These are phyloP conservation scores for Mortierella sp. DNA, from an alignment of 371 early-diverging fungal species.

Conservation along the genomic window DNA sequence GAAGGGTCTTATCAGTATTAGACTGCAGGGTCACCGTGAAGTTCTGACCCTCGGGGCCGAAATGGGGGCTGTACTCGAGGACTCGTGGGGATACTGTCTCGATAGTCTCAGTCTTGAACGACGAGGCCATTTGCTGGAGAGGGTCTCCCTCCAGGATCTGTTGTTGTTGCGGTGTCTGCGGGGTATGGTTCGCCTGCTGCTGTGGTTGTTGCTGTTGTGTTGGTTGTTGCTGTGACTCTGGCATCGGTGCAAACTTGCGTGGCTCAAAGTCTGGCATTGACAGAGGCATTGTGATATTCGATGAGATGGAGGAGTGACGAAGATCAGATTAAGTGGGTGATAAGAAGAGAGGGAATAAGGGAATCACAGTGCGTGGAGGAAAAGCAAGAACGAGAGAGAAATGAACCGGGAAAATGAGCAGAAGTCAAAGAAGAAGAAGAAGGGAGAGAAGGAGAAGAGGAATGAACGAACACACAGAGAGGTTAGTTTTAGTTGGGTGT, in stretches of 20 bases:
- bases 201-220: conserved; percentile 19
- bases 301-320: conserved; percentile 10
- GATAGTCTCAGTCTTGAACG: background rate
- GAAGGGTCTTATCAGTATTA: conserved; percentile 39
- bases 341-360: background rate
- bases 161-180: background rate
- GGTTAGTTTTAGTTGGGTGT: conserved; percentile 12
- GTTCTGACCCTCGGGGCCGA: conserved; percentile 55
- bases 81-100: conserved; percentile 29
- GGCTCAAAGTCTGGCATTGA: conserved; percentile 45
- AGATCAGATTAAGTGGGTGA: too few species aligned
- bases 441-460: background rate
- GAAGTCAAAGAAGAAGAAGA: background rate
- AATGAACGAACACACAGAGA: background rate
- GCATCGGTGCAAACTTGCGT: conserved; percentile 53
- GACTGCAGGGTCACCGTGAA: conserved; percentile 46
- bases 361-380: background rate
- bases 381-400: background rate
- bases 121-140: conserved; percentile 12
- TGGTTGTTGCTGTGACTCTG: conserved; percentile 16
- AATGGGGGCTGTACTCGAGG: conserved; percentile 51
- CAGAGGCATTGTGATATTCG: background rate
- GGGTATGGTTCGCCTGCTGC: conserved; percentile 18
- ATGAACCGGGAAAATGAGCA: background rate
- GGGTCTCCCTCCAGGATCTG: conserved; percentile 22